phyloP scores from a whole-genome alignment of 371 early-diverging fungal species.

The Mucor racemosus region DNA sequence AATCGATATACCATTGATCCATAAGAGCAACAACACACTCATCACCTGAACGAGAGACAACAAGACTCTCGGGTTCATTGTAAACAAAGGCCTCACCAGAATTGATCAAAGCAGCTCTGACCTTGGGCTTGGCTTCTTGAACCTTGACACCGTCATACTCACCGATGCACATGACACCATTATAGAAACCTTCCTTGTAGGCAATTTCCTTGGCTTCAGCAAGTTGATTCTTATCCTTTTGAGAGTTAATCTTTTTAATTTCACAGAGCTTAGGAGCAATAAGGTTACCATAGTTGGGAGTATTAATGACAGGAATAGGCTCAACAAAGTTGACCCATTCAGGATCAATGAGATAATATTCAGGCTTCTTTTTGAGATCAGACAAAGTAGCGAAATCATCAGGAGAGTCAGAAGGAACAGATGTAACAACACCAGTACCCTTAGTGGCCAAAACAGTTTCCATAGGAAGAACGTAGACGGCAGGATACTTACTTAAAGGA shows the following conservation, averaged over 20 bases:
- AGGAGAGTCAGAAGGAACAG: conserved; percentile 98
- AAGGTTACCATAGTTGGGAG: conserved; percentile 86
- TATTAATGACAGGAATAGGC: conserved; percentile 86
- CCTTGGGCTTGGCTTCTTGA: conserved; percentile 90
- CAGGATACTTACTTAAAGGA: conserved; percentile 78
- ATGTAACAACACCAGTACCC: conserved; percentile 98
- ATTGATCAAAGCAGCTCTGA: conserved; percentile 78
- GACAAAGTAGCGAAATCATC: conserved; percentile 92
- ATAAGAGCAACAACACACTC: conserved; percentile 98
- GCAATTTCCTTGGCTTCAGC: conserved; percentile 94
- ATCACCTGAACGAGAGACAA: conserved; percentile 97
- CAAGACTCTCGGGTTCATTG: conserved; percentile 96
- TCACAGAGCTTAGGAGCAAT: conserved; percentile 85
- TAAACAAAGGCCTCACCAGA: conserved; percentile 83
- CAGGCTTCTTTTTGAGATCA: conserved; percentile 93
- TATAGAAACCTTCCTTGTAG: conserved; percentile 98
- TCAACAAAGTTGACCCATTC: conserved; percentile 89
- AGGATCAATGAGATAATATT: conserved; percentile 86
- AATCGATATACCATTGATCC: conserved; percentile 99
- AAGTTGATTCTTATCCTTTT: conserved; percentile 91
- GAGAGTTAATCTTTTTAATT: conserved; percentile 92
- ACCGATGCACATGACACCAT: conserved; percentile 89
- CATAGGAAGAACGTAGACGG: conserved; percentile 96
- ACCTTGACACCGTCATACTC: conserved; percentile 83
- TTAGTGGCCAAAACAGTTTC: conserved; percentile 93